A percentile compares a stretch with the other conserved stretches of the same genome.
Conservation (phyloP, 2,329 filamentous ascomycete species). For the Colletotrichum caudatum region DNA sequence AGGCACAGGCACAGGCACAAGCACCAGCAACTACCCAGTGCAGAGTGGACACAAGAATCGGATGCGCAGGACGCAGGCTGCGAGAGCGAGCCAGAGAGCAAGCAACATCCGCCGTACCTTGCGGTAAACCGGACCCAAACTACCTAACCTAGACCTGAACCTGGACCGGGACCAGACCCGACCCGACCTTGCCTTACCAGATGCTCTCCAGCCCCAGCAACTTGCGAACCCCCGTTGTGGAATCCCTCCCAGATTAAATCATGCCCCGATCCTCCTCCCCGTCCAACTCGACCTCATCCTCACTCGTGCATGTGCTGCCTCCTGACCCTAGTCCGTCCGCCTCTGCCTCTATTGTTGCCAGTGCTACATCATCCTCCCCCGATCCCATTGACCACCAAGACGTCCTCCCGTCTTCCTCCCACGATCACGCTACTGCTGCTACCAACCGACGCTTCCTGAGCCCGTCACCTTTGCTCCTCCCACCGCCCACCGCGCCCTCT, state of each 20-base stretch:
- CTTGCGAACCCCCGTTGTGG: conserved; percentile 29
- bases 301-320: conserved; percentile 42
- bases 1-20: conserved; percentile 1
- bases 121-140: conserved; percentile 17
- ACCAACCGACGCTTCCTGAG: conserved; percentile 32
- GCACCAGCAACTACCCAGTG: background rate
- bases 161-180: background rate
- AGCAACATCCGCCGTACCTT: conserved; percentile 1
- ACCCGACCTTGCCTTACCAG: background rate
- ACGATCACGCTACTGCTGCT: conserved; percentile 6
- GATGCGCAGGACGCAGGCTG: conserved; percentile 5
- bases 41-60: conserved; percentile 1
- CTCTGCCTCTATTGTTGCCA: conserved; percentile 25
- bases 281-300: conserved; percentile 36
- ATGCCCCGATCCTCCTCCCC: conserved; percentile 40
- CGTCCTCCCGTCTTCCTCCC: conserved; percentile 18
- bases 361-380: conserved; percentile 38
- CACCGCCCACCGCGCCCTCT: conserved; percentile 31
- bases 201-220: conserved; percentile 36
- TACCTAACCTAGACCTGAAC: background rate
- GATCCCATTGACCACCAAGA: conserved; percentile 37
- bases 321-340: conserved; percentile 33
- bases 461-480: conserved; percentile 34
- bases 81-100: conserved; percentile 10
- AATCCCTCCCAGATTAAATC: conserved; percentile 39